phyloP scores from a whole-genome alignment of 139 green algal species.

The Chlorella sp. region DNA sequence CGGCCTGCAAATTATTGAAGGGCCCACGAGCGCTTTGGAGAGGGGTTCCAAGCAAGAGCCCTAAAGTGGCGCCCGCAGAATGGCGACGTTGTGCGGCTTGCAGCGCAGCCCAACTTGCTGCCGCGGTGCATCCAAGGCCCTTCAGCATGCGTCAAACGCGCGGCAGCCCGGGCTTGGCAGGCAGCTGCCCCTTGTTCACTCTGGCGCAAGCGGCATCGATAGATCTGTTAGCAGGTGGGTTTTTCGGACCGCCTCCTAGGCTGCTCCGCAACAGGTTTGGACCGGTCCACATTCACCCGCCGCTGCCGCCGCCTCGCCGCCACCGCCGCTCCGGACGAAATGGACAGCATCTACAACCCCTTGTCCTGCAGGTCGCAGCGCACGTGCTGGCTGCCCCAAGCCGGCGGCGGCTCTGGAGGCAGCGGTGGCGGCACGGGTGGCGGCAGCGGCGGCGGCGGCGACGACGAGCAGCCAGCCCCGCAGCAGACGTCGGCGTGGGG shows the following conservation, averaged over 20 bases:
- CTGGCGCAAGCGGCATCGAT: too few species aligned
- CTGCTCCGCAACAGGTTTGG: not conserved
- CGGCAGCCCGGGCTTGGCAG: too few species aligned
- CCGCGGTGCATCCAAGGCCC: too few species aligned
- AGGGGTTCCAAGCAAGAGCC: too few species aligned
- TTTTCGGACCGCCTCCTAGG: too few species aligned
- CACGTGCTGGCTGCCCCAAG: not conserved
- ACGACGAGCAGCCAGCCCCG: not conserved
- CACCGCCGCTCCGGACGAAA: too few species aligned
- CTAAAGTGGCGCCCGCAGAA: too few species aligned
- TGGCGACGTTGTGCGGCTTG: too few species aligned
- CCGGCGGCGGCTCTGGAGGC: not conserved
- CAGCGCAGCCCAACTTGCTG: too few species aligned
- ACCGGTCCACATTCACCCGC: not conserved
- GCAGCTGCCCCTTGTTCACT: not conserved
- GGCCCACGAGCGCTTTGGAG: too few species aligned
- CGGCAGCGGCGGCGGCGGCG: constrained; percentile 28
- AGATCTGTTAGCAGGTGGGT: too few species aligned
- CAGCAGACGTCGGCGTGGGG: constrained; percentile 33
- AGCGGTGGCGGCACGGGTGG: not conserved
- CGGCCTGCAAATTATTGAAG: too few species aligned
- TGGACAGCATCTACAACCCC: not conserved
- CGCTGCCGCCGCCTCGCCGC: not conserved
- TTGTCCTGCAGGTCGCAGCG: not conserved
- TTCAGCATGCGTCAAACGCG: not conserved